Evolutionary conservation across 2,329 filamentous ascomycete genomes (phyloP).

Genomic region (Paracoccidioides lutzii): DNA sequence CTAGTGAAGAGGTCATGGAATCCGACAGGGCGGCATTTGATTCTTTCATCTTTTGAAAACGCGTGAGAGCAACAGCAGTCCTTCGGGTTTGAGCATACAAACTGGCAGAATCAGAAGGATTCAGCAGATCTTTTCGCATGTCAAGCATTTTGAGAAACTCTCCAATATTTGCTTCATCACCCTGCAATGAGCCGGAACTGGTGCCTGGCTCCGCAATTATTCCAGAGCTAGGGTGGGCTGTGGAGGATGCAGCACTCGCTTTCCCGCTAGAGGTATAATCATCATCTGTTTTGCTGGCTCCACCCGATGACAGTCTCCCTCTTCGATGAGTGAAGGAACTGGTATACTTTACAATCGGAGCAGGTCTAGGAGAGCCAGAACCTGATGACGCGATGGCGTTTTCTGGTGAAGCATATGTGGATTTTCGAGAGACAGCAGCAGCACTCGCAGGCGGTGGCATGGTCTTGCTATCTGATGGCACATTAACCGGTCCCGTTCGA

Average conservation of each 20-base stretch:
- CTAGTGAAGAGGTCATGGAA: conserved; percentile 79
- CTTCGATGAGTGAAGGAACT: conserved; percentile 87
- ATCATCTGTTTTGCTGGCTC: conserved; percentile 45
- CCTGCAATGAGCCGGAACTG: conserved; percentile 52
- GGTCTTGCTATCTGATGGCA: conserved; percentile 27
- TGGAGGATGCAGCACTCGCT: conserved; percentile 39
- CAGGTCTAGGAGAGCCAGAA: conserved; percentile 65
- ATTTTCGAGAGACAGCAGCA: conserved; percentile 25
- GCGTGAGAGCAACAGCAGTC: conserved; percentile 66
- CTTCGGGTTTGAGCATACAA: conserved; percentile 59
- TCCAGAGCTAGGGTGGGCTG: conserved; percentile 59
- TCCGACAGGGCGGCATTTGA: conserved; percentile 82
- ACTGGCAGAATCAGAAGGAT: conserved; percentile 42
- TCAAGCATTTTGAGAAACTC: conserved; percentile 87
- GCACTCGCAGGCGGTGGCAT: conserved; percentile 29
- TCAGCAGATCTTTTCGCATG: conserved; percentile 71
- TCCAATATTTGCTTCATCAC: conserved; percentile 84
- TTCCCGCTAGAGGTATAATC: conserved; percentile 47
- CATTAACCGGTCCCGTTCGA: conserved; percentile 25
- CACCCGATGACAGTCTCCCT: conserved; percentile 62
- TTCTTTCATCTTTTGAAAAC: conserved; percentile 79
- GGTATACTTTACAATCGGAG: conserved; percentile 70
- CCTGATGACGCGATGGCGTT: conserved; percentile 51
- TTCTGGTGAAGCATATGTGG: conserved; percentile 45
- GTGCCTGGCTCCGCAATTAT: conserved; percentile 57